phyloP scores from a whole-genome alignment of 1,139 yeast genomes.

The Sugiyamaella japonica region DNA sequence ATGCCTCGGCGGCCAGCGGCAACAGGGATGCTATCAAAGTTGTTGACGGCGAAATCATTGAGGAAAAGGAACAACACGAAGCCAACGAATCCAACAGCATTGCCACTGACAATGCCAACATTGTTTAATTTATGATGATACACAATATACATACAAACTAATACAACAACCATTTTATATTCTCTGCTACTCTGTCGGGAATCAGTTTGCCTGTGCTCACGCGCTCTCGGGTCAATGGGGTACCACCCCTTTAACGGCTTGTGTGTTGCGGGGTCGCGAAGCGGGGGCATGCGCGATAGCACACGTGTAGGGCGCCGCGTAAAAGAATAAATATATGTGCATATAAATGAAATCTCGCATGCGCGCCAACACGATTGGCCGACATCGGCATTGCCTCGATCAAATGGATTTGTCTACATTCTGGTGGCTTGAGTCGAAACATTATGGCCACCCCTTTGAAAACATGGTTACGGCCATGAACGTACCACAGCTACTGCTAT shows the following conservation, averaged over 20 bases:
- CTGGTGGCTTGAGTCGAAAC: too few species aligned
- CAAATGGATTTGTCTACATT: too few species aligned
- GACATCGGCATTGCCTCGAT: not conserved
- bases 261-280: not conserved
- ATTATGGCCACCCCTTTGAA: not conserved
- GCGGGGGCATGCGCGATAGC: not conserved
- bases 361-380: not conserved
- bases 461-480: too few species aligned
- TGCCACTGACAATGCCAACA: not conserved
- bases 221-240: too few species aligned
- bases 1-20: not conserved
- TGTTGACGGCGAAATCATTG: conserved; percentile 1
- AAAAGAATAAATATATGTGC: not conserved
- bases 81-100: not conserved
- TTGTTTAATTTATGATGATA: not conserved
- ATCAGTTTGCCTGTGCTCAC: too few species aligned
- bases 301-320: not conserved
- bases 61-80: not conserved
- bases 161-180: too few species aligned
- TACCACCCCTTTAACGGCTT: too few species aligned
- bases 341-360: not conserved
- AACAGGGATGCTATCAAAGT: not conserved
- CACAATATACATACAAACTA: too few species aligned
- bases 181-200: too few species aligned
- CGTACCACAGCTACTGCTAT: not conserved